Evolutionary conservation across 2,329 filamentous ascomycete species (phyloP), one percentile per base, ranked within the genome.

Genomic region (Colletotrichum agaves): DNA sequence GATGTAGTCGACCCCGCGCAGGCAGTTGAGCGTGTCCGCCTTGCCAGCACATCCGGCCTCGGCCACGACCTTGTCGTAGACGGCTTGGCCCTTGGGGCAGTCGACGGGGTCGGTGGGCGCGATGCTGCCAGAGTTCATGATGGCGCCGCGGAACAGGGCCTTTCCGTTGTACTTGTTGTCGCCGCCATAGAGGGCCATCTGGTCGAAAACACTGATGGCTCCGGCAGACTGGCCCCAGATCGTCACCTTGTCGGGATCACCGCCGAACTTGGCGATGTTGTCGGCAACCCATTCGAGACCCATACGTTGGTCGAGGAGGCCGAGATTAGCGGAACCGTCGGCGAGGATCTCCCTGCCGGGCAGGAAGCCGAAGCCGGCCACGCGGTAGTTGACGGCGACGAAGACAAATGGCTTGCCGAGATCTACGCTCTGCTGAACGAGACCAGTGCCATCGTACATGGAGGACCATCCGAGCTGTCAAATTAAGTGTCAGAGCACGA

Each of bases 241-340:
- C 0, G 88, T 91, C 5, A 91, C 88, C 70, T 87, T 88, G 4
- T 80, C 78, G 0, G 89, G 87, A 71, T 92, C 89, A 2, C 90
- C 90, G 2, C 90, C 90, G 74, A 92, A 92, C 0, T 83, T 79
- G 0, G 80, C 84, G 64, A 91, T 90, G 71, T 91, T 89, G 69
- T 90, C 87, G 4, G 86, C 83, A 0, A 89, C 82, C 89, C 89
- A 91, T 67, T 90, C 72, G 17, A 91, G 76, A 0, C 84, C 88
- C 8, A 88, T 77, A 23, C 87, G 79, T 73, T 91, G 88, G 71
- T 91, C 89, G 0, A 86, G 78, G 2, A 90, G 78, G 2, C 89
- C 89, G 2, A 89, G 73, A 69, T 91, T 91, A 1, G 84, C 74
- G 3, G 84, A 80, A 0, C 87, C 87, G 67, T 88, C 86, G 3